These are phyloP conservation scores for Penicillium egyptiacum DNA, from an alignment of 495 filamentous ascomycete species.

Conservation along the genomic window DNA sequence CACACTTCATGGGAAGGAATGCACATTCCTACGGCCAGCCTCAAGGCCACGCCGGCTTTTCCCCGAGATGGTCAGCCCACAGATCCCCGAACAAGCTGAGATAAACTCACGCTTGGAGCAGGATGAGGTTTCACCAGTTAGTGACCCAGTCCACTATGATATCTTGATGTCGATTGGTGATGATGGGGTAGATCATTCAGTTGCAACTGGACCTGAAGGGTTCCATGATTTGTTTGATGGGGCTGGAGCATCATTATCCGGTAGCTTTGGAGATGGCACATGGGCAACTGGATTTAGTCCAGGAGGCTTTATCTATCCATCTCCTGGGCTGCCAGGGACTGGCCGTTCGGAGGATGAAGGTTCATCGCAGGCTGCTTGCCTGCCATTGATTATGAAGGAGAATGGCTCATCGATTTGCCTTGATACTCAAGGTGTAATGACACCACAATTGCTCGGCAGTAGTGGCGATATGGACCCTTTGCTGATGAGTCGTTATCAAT, in stretches of 20 bases:
- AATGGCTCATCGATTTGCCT: not conserved
- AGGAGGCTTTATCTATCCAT: not conserved
- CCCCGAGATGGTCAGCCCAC: not conserved
- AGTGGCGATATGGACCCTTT: conserved; percentile 7
- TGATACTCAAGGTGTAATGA: not conserved
- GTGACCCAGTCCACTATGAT: not conserved
- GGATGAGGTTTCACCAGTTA: not conserved
- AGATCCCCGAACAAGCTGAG: too few relatives aligned
- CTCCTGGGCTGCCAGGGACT: not conserved
- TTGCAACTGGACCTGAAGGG: not conserved
- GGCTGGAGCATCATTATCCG: not conserved
- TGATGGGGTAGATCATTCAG: not conserved
- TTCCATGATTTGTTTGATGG: not conserved
- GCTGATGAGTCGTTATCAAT: conserved; percentile 1
- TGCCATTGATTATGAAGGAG: not conserved
- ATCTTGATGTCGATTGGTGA: not conserved
- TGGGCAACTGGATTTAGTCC: conserved; percentile 7
- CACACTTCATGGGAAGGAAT: conserved; percentile 9
- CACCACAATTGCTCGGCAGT: conserved; percentile 4
- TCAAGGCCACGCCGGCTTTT: not conserved
- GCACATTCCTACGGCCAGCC: conserved; percentile 1
- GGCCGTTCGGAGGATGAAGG: not conserved
- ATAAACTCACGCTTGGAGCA: not conserved
- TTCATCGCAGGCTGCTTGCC: not conserved
- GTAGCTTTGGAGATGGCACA: conserved; percentile 1